Percentiles rank a stretch among this genome's conserved stretches.
Evolutionary conservation across 176 grass and related monocot species (phyloP).

Genomic region (Paspalum vaginatum): DNA sequence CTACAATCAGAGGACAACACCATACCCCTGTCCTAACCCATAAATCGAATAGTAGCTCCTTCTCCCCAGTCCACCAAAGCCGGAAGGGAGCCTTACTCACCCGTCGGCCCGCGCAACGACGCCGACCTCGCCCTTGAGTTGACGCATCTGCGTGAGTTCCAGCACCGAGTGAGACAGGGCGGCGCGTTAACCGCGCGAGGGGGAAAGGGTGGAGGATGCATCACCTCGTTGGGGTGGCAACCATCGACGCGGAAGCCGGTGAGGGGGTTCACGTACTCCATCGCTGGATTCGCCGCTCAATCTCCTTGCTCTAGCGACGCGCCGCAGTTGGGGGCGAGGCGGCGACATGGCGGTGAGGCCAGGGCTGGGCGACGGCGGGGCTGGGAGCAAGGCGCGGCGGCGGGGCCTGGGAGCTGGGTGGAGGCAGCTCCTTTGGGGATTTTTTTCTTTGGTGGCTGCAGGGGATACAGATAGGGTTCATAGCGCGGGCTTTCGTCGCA

Average conservation of each 20-base stretch:
- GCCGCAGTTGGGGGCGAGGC: too few relatives aligned
- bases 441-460: too few relatives aligned
- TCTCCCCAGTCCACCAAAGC: neutral
- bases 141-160: conserved; percentile 69
- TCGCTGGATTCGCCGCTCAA: neutral
- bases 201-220: neutral
- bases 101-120: conserved; percentile 81
- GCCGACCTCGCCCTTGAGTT: conserved; percentile 77
- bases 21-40: neutral
- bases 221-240: conserved; percentile 79
- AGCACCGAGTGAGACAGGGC: conserved; percentile 10
- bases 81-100: conserved; percentile 21
- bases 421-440: too few relatives aligned
- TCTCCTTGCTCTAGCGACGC: too few relatives aligned
- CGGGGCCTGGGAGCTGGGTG: too few relatives aligned
- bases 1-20: conserved; percentile 5
- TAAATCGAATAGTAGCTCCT: neutral
- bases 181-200: neutral
- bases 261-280: conserved; percentile 60
- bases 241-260: conserved; percentile 88
- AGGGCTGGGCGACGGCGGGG: too few relatives aligned
- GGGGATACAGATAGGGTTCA: too few relatives aligned
- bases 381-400: too few relatives aligned
- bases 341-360: too few relatives aligned
- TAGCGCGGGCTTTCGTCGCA: too few relatives aligned